A percentile compares a stretch with the other conserved stretches of the same genome.
These are phyloP conservation scores for Babesia sp. DNA, from an alignment of 169 alveolate genomes.

Conservation along the genomic window DNA sequence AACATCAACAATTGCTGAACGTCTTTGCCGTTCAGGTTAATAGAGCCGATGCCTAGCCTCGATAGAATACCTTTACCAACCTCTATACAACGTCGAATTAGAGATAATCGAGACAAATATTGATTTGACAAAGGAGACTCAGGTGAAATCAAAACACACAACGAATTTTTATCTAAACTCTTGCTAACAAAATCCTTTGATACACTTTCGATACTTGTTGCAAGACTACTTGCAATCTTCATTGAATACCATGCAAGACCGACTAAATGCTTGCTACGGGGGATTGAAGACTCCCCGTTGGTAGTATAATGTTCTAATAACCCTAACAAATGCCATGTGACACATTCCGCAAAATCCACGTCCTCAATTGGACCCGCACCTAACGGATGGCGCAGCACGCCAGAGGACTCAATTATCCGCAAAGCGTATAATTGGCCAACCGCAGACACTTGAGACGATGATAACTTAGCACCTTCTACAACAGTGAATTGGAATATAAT, in stretches of 20 bases:
- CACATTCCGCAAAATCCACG: conserved; percentile 12
- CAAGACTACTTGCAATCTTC: conserved; percentile 19
- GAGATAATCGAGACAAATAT: neutral
- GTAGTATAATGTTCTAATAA: neutral
- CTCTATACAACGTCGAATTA: neutral
- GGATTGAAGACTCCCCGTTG: neutral
- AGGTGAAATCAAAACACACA: neutral
- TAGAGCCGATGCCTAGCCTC: neutral
- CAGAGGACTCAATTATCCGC: conserved; percentile 17
- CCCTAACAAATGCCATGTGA: conserved; percentile 17
- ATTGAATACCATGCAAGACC: conserved; percentile 35
- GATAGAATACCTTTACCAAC: neutral
- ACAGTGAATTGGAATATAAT: no score
- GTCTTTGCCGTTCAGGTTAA: conserved; percentile 11
- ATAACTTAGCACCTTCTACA: conserved; percentile 1
- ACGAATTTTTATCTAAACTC: neutral
- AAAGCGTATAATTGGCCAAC: conserved; percentile 5
- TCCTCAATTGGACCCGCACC: neutral
- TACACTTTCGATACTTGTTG: neutral
- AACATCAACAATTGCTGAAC: conserved; percentile 33
- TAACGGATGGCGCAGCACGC: conserved; percentile 5
- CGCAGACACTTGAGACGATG: neutral
- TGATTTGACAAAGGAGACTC: neutral
- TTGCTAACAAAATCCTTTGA: neutral
- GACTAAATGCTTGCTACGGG: conserved; percentile 39